phyloP scores from a whole-genome alignment of 805 yeast species.

The Schizosaccharomyces osmophilus region DNA sequence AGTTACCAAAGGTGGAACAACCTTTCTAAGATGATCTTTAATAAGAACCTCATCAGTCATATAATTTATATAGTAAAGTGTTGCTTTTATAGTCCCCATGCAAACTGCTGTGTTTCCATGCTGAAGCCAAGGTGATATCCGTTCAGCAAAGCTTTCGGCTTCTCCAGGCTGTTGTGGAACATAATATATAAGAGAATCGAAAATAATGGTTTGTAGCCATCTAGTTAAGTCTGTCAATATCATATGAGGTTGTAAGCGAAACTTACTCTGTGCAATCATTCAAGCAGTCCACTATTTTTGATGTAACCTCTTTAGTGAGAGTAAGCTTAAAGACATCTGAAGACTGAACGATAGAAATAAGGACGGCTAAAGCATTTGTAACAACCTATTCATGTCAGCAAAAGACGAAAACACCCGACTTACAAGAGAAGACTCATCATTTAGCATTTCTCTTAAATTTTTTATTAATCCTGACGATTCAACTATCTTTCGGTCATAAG shows the following conservation, averaged over 20 bases:
- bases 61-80: constrained; percentile 51
- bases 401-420: background rate
- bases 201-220: constrained; percentile 51
- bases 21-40: constrained; percentile 25
- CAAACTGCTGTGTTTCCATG: constrained; percentile 67
- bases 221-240: constrained; percentile 21
- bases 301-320: constrained; percentile 26
- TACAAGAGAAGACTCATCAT: constrained; percentile 26
- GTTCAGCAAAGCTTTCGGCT: constrained; percentile 40
- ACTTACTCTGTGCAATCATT: constrained; percentile 18
- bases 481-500: constrained; percentile 25
- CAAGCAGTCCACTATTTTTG: constrained; percentile 19
- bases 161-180: constrained; percentile 49
- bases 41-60: constrained; percentile 20
- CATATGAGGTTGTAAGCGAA: constrained; percentile 11
- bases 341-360: constrained; percentile 38
- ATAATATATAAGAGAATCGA: constrained; percentile 39
- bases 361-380: constrained; percentile 44
- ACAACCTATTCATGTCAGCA: constrained; percentile 20
- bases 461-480: constrained; percentile 22
- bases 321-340: constrained; percentile 26
- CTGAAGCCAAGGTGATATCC: constrained; percentile 43
- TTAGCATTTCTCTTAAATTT: constrained; percentile 26
- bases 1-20: constrained; percentile 70
- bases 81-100: constrained; percentile 45